phyloP scores from a whole-genome alignment of 805 yeast species.

The Wilhelminamyces savonicus region DNA sequence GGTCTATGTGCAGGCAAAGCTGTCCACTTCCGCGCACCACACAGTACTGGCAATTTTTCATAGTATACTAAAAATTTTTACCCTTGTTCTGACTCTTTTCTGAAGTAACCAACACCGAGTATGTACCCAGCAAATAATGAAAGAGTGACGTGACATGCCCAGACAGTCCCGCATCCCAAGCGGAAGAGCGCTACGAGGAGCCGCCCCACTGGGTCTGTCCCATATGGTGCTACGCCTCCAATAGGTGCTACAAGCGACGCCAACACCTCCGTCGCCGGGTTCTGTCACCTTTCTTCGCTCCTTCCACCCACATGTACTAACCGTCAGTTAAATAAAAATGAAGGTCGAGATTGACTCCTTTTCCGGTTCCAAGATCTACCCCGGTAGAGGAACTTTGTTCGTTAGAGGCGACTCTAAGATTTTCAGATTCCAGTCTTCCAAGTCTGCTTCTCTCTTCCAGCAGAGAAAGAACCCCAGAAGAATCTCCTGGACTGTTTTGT shows the following conservation, averaged over 20 bases:
- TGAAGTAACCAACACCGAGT: neutral
- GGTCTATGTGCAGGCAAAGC: constrained; percentile 4
- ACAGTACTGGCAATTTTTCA: neutral
- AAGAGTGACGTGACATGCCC: neutral
- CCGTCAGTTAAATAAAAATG: constrained; percentile 44
- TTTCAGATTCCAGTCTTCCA: constrained; percentile 98
- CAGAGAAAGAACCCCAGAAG: constrained; percentile 99
- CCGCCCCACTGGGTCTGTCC: too few relatives aligned
- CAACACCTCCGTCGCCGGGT: too few relatives aligned
- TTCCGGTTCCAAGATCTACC: constrained; percentile 99
- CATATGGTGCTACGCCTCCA: too few relatives aligned
- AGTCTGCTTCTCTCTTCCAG: constrained; percentile 95
- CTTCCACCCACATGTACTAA: too few relatives aligned
- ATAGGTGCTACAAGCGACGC: too few relatives aligned
- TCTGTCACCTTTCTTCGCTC: too few relatives aligned
- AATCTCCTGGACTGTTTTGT: constrained; percentile 98
- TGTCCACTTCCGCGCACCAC: neutral
- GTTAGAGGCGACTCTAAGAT: constrained; percentile 99
- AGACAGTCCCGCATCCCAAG: too few relatives aligned
- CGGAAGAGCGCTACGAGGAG: too few relatives aligned
- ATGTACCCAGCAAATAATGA: constrained; percentile 6
- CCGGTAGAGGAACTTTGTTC: constrained; percentile 99
- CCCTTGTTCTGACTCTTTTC: neutral
- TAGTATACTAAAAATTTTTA: neutral
- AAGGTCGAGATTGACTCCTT: constrained; percentile 99